Evolutionary conservation across 2,329 filamentous ascomycete species (phyloP), one percentile per base, ranked within the genome.

Genomic region (Teratosphaeria zuluensis): DNA sequence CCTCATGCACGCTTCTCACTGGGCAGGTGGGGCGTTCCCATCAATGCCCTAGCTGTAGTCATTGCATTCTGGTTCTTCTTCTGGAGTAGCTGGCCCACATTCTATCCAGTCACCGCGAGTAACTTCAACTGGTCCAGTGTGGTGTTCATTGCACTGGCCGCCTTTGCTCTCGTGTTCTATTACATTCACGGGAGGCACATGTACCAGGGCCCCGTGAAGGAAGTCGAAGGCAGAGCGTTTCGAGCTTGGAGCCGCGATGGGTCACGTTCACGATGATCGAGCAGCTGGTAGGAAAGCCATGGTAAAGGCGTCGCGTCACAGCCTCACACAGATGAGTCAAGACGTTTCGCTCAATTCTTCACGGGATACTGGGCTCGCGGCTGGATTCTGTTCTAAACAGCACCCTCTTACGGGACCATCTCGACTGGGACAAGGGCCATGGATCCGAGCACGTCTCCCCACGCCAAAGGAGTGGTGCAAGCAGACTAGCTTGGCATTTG

Each of bases 61-160:
- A 76, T 76, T 57, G 59, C 70, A 1, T 28, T 60, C 21, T 72
- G 72, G 57, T 66, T 68, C 0, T 71, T 75, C 58, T 66, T 76
- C 63, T 76, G 73, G 73, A 66, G 65, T 12, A 70, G 72, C 61
- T 76, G 74, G 74, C 80, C 80, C 0, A 64, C 70, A 0, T 58
- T 63, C 2, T 67, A 73, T 33, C 62, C 69, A 1, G 74, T 78
- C 1, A 62, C 56, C 1, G 65, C 72, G 1, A 64, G 64, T 12
- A 74, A 72, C 2, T 80, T 81, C 73, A 82, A 83, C 65, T 82
- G 78, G 78, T 76, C 75, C 33, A 65, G 73, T 19, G 69, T 79
- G 7, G 73, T 81, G 48, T 78, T 79, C 48, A 24, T 52, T 9
- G 55, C 28, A 6, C 42, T 54, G n/a, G 6, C 52, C 7, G 12